Evolutionary conservation across 768 basidiomycete species (phyloP).

Genomic region (Boletus pseudopeckii): DNA sequence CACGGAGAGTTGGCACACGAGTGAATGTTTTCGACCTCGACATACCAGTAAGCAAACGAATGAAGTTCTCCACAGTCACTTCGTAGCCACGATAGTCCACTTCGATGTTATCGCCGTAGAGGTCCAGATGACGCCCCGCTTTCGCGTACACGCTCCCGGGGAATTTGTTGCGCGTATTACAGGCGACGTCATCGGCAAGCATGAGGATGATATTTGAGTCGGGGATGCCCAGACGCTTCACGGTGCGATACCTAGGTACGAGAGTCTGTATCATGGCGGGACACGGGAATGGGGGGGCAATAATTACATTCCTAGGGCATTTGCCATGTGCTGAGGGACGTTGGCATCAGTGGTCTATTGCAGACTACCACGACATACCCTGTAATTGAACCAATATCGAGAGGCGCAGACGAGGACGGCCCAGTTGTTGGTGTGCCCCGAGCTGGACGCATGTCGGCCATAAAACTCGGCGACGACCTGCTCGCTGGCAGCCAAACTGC

Average conservation of each 20-base stretch:
- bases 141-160: conserved; percentile 93
- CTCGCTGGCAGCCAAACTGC: conserved; percentile 29
- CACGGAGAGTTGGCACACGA: neutral
- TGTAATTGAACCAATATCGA: conserved; percentile 98
- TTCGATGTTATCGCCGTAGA: conserved; percentile 96
- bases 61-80: conserved; percentile 95
- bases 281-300: neutral
- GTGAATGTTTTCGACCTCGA: neutral
- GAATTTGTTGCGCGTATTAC: conserved; percentile 88
- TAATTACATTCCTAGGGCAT: conserved; percentile 91
- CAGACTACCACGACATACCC: conserved; percentile 49
- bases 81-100: conserved; percentile 99
- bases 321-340: conserved; percentile 87
- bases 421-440: conserved; percentile 94
- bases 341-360: neutral
- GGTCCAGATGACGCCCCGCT: conserved; percentile 72
- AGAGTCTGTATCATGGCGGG: conserved; percentile 1
- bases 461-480: conserved; percentile 47
- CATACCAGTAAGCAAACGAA: conserved; percentile 87
- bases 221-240: conserved; percentile 95
- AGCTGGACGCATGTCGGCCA: conserved; percentile 34
- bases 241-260: conserved; percentile 83
- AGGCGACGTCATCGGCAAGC: conserved; percentile 96
- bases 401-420: conserved; percentile 95
- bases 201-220: conserved; percentile 99